Base-by-base conservation (phyloP, 805 yeast species). In the Brettanomyces anomalus region DNA sequence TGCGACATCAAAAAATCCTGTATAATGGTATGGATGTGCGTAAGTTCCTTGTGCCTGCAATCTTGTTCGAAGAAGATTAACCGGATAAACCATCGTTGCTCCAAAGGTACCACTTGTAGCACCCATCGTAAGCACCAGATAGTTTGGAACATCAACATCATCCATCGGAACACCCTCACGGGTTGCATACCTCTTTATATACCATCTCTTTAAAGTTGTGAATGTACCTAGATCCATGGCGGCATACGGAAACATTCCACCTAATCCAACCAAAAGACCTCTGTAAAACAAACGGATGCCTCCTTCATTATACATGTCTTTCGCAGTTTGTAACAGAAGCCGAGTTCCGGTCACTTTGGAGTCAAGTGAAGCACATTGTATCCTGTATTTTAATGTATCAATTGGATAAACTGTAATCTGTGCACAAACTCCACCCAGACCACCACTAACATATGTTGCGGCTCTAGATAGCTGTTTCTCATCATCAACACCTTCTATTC, bases 241-340 rank as follows among this genome's bases (percentile, higher is more conserved):
- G 1, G 97, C 97, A 59, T 89, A 93, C 0, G 98, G 98, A 66
- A 93, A 93, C 51, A 93, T 90, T 39, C 98, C 98, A 46, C 89
- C 76, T 4, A 89, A 77, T n/a, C 98, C 98, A 20, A 87, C 94
- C 42, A 76, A 62, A 17, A 90, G 71, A 21, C 98, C 98, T 49
- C 97, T 66, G 59, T 93, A 93, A 55, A 88, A 93, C 4, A 84
- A 63, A 37, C 72, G 62, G 2, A 85, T 21, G 0, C 97, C 97
- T 34, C 95, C 96, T 48, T 81, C 85, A 44, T 57, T 61, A 62
- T 75, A 85, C 85, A 90, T 83, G 40, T 81, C 77, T 49, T 69
- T 76, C 2, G 95, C 88, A 0, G 96, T 88, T 33, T 69, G 64
- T 17, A 71, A 43, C 36, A 89, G 61, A 17, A 88, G 65, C 30